phyloP scores from a whole-genome alignment of 1,284 basidiomycete genomes.

The Boletus semigastroideus region DNA sequence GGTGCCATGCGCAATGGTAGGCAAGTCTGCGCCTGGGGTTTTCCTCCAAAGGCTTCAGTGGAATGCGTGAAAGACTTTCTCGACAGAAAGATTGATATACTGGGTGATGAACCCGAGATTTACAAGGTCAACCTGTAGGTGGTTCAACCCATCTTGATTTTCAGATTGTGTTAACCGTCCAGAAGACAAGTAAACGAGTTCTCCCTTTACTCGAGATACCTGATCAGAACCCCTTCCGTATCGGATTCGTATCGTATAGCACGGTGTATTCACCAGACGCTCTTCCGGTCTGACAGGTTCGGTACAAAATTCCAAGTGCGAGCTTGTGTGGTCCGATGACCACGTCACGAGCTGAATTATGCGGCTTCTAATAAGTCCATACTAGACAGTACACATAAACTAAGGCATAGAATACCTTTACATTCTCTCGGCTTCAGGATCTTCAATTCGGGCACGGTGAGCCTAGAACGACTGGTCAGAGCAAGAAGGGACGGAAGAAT shows the following conservation, averaged over 20 bases:
- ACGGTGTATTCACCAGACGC: slow-evolving; percentile 59
- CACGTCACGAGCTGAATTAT: not conserved
- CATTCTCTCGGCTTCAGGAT: slow-evolving; percentile 65
- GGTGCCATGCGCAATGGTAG: slow-evolving; percentile 51
- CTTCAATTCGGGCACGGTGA: slow-evolving; percentile 60
- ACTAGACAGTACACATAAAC: slow-evolving; percentile 12
- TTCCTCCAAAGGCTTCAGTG: slow-evolving; percentile 48
- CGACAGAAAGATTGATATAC: slow-evolving; percentile 43
- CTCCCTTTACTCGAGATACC: slow-evolving; percentile 47
- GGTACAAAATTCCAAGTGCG: slow-evolving; percentile 45
- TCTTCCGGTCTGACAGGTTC: slow-evolving; percentile 40
- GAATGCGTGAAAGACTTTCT: slow-evolving; percentile 43
- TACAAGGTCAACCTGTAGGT: slow-evolving; percentile 53
- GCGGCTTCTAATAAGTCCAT: slow-evolving; percentile 10
- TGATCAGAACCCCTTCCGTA: slow-evolving; percentile 52
- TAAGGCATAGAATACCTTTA: slow-evolving; percentile 33
- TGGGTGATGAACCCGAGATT: slow-evolving; percentile 41
- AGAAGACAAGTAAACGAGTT: slow-evolving; percentile 40
- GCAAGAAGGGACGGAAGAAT: not conserved
- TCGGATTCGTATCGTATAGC: slow-evolving; percentile 70
- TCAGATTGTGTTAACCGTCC: slow-evolving; percentile 6
- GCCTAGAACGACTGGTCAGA: slow-evolving; percentile 32
- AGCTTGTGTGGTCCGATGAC: slow-evolving; percentile 61
- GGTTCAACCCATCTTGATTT: not conserved
- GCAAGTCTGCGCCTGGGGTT: slow-evolving; percentile 59